Percentiles rank a stretch among this genome's conserved stretches.
phyloP scores from a whole-genome alignment of 805 yeast genomes.

The Ogataea methanolica region DNA sequence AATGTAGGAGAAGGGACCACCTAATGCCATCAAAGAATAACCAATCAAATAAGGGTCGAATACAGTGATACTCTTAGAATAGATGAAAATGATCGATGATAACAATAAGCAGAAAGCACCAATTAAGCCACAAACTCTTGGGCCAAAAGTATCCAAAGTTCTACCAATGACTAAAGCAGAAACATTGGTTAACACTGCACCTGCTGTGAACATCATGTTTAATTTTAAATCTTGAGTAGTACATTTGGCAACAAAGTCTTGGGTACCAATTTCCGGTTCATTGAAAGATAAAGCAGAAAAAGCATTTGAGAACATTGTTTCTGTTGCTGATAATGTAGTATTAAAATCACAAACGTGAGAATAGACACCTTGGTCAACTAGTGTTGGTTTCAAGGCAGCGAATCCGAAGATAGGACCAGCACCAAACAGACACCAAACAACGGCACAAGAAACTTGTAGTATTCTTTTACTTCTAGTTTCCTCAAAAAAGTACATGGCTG shows the following conservation, averaged over 20 bases:
- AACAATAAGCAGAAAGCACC: slow-evolving; percentile 44
- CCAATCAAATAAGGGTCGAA: slow-evolving; percentile 52
- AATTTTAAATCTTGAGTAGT: slow-evolving; percentile 49
- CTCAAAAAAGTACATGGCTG: slow-evolving; percentile 30
- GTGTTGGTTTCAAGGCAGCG: slow-evolving; percentile 53
- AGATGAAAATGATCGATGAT: slow-evolving; percentile 43
- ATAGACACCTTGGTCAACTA: slow-evolving; percentile 45
- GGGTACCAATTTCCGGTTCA: slow-evolving; percentile 11
- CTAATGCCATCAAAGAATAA: slow-evolving; percentile 49
- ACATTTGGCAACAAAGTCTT: slow-evolving; percentile 38
- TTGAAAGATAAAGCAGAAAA: slow-evolving; percentile 2
- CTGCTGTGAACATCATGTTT: slow-evolving; percentile 56
- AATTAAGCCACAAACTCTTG: slow-evolving; percentile 47
- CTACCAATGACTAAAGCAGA: slow-evolving; percentile 49
- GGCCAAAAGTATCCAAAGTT: slow-evolving; percentile 46
- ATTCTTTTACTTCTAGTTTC: slow-evolving; percentile 27
- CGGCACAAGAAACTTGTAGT: slow-evolving; percentile 45
- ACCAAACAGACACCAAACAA: slow-evolving; percentile 49
- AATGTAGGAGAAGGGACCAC: slow-evolving; percentile 54
- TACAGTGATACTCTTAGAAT: slow-evolving; percentile 26
- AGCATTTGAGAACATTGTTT: slow-evolving; percentile 1
- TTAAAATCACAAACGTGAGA: slow-evolving; percentile 34
- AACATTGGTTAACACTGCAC: slow-evolving; percentile 51
- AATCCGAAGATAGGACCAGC: slow-evolving; percentile 59
- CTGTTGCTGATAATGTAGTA: slow-evolving; percentile 8